A percentile compares a stretch with the other conserved stretches of the same genome.
Conservation (phyloP, 257 asterid species). For the Capsicum baccatum region DNA sequence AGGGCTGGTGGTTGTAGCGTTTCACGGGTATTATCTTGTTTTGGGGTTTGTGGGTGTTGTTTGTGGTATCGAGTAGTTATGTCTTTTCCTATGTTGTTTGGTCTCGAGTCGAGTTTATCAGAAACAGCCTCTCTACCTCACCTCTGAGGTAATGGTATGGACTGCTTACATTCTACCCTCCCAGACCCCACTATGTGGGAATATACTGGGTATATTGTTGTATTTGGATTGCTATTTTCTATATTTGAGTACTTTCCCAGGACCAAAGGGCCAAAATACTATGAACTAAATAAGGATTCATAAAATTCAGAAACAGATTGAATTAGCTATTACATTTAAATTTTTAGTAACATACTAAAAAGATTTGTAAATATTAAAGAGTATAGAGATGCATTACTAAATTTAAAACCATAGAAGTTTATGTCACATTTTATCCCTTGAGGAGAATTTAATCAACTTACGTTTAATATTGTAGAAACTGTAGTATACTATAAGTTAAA, state of each 20-base stretch:
- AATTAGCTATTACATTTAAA: not conserved
- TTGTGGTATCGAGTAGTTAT: too few species aligned
- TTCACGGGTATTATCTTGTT: too few species aligned
- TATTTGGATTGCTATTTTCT: not conserved
- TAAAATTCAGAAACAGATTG: not conserved
- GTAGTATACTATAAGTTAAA: not conserved
- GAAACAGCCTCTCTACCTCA: too few species aligned
- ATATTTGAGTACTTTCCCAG: not conserved
- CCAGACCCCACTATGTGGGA: too few species aligned
- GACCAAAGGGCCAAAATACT: not conserved
- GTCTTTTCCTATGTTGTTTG: too few species aligned
- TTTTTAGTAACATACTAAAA: not conserved
- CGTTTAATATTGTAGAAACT: not conserved
- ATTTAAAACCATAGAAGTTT: not conserved
- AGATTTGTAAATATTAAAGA: not conserved
- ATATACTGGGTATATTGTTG: too few species aligned
- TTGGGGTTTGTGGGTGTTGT: too few species aligned
- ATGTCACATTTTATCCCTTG: not conserved
- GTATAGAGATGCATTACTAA: not conserved
- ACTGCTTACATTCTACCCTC: too few species aligned
- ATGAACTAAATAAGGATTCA: not conserved
- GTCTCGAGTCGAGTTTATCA: too few species aligned
- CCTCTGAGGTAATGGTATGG: too few species aligned
- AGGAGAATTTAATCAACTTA: not conserved
- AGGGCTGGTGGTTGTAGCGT: too few species aligned